Conservation (phyloP, 176 grass and related monocot genomes). For the Ensete ventricosum region DNA sequence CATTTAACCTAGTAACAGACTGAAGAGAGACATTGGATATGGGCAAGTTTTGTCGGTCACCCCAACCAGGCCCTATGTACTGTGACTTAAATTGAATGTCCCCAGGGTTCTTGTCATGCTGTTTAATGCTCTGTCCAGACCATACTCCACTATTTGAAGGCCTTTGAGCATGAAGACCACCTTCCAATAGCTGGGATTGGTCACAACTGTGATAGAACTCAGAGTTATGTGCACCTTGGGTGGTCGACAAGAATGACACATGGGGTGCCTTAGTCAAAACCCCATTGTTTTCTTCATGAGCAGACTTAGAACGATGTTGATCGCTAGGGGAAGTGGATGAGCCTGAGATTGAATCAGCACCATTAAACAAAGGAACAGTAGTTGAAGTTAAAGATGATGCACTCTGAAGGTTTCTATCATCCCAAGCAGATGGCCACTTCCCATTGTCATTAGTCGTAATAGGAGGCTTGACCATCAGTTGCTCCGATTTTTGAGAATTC, state of each 20-base stretch:
- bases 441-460: slow-evolving; percentile 5
- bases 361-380: slow-evolving; percentile 15
- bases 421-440: background rate
- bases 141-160: background rate
- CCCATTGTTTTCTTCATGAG: background rate
- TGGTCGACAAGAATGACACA: background rate
- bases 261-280: slow-evolving; percentile 8
- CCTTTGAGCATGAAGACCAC: background rate
- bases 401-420: slow-evolving; percentile 1
- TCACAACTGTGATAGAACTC: background rate
- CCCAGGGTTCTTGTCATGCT: background rate
- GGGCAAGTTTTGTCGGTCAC: slow-evolving; percentile 9
- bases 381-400: slow-evolving; percentile 2
- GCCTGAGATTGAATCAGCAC: background rate
- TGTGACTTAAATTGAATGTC: slow-evolving; percentile 8
- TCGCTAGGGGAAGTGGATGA: background rate
- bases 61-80: background rate
- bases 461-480: background rate
- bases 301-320: background rate
- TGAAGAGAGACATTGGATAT: background rate
- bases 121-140: background rate
- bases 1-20: slow-evolving; percentile 3
- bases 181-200: background rate
- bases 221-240: background rate
- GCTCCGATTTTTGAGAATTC: slow-evolving; percentile 20